Percentiles rank a stretch among this genome's conserved stretches.
These are phyloP conservation scores for Acorus gramineus DNA, from an alignment of 106 monocot species.

Conservation along the genomic window DNA sequence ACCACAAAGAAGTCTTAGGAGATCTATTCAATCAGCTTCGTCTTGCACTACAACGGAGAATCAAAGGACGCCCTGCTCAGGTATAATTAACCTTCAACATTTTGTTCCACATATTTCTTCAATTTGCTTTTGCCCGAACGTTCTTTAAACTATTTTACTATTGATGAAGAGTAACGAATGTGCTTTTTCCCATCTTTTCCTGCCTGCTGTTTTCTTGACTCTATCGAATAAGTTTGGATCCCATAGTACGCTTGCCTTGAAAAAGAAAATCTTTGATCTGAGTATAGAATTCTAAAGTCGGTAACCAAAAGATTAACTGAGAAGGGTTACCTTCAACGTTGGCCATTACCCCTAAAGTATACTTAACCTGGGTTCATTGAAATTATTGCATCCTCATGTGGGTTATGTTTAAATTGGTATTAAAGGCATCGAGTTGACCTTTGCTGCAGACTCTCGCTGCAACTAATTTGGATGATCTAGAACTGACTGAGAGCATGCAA, in stretches of 20 bases:
- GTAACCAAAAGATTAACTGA: too few species aligned
- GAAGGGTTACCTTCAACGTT: too few species aligned
- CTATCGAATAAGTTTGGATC: too few species aligned
- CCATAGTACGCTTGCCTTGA: too few species aligned
- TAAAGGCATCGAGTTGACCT: background rate
- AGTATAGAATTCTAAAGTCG: too few species aligned
- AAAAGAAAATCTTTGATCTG: too few species aligned
- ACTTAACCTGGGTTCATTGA: too few species aligned
- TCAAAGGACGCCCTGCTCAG: slow-evolving; percentile 73
- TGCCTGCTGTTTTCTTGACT: too few species aligned
- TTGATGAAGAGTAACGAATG: too few species aligned
- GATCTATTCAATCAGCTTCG: slow-evolving; percentile 93
- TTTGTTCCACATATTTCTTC: background rate
- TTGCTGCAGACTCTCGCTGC: slow-evolving; percentile 63
- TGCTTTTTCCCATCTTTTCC: too few species aligned
- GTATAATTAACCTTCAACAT: slow-evolving; percentile 15
- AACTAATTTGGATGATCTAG: slow-evolving; percentile 74
- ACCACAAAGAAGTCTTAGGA: slow-evolving; percentile 84
- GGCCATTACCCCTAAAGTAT: too few species aligned
- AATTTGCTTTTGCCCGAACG: background rate
- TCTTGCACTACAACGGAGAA: slow-evolving; percentile 64
- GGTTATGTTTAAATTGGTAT: background rate
- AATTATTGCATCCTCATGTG: too few species aligned
- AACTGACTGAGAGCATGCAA: slow-evolving; percentile 80
- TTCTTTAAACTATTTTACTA: background rate